A percentile compares a stretch with the other conserved stretches of the same genome.
Conservation (phyloP, 2,329 filamentous ascomycete genomes). For the Alternaria consortialis region DNA sequence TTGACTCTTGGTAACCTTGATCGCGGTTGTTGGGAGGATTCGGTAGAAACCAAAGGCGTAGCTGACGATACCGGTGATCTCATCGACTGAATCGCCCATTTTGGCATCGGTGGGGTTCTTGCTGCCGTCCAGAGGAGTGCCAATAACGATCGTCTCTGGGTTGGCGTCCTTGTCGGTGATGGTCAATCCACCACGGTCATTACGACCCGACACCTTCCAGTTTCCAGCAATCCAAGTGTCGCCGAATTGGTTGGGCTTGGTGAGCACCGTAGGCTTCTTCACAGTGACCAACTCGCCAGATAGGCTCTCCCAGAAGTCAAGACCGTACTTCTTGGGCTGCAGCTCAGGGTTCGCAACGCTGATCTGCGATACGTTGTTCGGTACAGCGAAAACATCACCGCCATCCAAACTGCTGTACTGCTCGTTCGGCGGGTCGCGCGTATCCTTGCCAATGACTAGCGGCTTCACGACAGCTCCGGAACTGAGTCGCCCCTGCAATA, state of each 20-base stretch:
- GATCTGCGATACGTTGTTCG: conserved; percentile 68
- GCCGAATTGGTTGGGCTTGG: conserved; percentile 69
- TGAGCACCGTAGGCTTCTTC: conserved; percentile 64
- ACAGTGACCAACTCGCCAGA: conserved; percentile 73
- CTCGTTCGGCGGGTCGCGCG: conserved; percentile 66
- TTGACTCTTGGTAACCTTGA: conserved; percentile 59
- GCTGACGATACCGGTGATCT: conserved; percentile 74
- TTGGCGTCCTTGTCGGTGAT: conserved; percentile 70
- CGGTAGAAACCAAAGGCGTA: conserved; percentile 74
- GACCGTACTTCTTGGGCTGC: conserved; percentile 68
- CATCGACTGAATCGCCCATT: conserved; percentile 70
- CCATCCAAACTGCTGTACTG: conserved; percentile 69
- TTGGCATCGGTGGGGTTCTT: conserved; percentile 67
- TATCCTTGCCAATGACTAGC: conserved; percentile 68
- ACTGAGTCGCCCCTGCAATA: conserved; percentile 63
- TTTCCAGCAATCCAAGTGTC: conserved; percentile 75
- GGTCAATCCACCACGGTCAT: conserved; percentile 71
- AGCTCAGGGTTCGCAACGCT: conserved; percentile 69
- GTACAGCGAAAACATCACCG: conserved; percentile 71
- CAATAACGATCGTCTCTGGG: conserved; percentile 73
- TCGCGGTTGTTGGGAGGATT: conserved; percentile 69
- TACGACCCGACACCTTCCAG: conserved; percentile 70
- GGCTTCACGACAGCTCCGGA: conserved; percentile 64
- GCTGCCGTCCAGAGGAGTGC: conserved; percentile 70
- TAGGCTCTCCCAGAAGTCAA: conserved; percentile 79